These are phyloP conservation scores for Purpureocillium lavendulum DNA, from an alignment of 2,329 filamentous ascomycete species.

Conservation along the genomic window DNA sequence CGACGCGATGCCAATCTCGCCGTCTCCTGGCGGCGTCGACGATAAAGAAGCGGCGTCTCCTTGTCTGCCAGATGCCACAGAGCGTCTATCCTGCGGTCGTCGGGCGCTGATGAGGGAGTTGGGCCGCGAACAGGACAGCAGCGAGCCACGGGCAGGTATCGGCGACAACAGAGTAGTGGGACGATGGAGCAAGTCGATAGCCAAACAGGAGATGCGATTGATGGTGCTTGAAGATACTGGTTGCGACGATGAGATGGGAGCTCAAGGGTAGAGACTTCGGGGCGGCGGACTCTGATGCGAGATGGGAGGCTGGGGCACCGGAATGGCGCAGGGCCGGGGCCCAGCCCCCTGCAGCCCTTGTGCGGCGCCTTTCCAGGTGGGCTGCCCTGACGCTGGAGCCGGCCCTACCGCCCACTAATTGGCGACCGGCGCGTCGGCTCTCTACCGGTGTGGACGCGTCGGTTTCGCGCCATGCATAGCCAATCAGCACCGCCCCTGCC, in stretches of 20 bases:
- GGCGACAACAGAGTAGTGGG: not conserved
- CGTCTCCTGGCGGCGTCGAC: conserved; percentile 7
- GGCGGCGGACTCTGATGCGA: conserved; percentile 8
- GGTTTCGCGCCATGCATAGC: conserved; percentile 16
- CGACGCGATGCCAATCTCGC: not conserved
- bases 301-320: conserved; percentile 12
- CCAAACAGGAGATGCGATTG: conserved; percentile 1
- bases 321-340: conserved; percentile 8
- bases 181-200: conserved; percentile 4
- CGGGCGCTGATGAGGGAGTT: too few relatives aligned
- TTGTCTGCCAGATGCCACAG: conserved; percentile 3
- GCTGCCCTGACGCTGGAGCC: too few relatives aligned
- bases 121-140: not conserved
- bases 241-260: conserved; percentile 12
- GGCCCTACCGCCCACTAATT: too few relatives aligned
- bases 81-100: too few relatives aligned
- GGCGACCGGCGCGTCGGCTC: too few relatives aligned
- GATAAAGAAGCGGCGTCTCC: conserved; percentile 8
- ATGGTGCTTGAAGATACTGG: conserved; percentile 8
- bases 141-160: not conserved
- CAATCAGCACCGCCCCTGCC: conserved; percentile 7
- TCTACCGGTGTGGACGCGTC: conserved; percentile 13
- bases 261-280: conserved; percentile 6
- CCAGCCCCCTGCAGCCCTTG: conserved; percentile 11
- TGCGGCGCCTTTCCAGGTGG: too few relatives aligned